Evolutionary conservation across 2,329 filamentous ascomycete genomes (phyloP), one percentile per base, ranked within the genome.

Genomic region (Sclerotinia sclerotiorum): DNA sequence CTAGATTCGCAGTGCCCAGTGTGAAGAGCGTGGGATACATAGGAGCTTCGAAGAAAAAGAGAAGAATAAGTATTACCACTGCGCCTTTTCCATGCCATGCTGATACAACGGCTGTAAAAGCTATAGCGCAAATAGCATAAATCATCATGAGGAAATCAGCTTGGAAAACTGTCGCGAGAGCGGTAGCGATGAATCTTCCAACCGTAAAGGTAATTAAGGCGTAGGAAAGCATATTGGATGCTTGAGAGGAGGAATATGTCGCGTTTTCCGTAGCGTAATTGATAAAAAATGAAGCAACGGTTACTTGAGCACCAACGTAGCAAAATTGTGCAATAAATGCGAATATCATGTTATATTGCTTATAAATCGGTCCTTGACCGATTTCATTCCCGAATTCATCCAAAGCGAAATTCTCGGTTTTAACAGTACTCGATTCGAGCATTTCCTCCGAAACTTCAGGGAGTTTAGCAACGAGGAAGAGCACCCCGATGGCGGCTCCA

Each of bases 11-110:
- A 82, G 93, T 92, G 11, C 90, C 90, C 3, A 94, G 82, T 0
- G 90, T 90, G 42, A 94, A 87, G 74, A 94, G 93, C 24, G 90
- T 93, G 0, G 91, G 91, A 82, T 94, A 94, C 78, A 89, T 90
- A 75, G 92, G 90, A 5, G 86, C 89, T 79, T 92, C 91, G 79
- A 94, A 94, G 81, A 94, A 93, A 32, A 93, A 82, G 8, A 89
- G 87, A 13, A 91, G 71, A 78, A 87, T 91, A 42, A 93, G 84
- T 82, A 92, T 87, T 6, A 83, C 80, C 70, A 87, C 80, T 56
- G 84, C 84, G 0, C 77, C 78, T 71, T 82, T 80, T n/a, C 79
- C 82, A 15, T 66, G 55, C 27, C 69, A 69, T 17, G 71, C 68
- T 32, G 68, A 69, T 17, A 71, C 65, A 4, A 73, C 69, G 6